Conservation (phyloP, 2,329 filamentous ascomycete genomes). For the Fusarium circinatum region DNA sequence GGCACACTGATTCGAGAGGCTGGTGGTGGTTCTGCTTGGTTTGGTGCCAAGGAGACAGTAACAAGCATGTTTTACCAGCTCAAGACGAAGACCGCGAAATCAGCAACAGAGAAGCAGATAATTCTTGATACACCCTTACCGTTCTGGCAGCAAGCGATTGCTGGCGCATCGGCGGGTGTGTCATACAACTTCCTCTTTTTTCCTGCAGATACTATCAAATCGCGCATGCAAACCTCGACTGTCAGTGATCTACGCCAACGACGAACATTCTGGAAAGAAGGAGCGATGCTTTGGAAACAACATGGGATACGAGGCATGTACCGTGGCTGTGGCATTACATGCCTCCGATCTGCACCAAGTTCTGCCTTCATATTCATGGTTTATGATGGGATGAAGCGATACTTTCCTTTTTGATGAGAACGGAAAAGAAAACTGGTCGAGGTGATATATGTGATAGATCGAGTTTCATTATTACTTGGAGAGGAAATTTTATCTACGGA, state of each 20-base stretch:
- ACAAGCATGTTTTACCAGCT: slow-evolving; percentile 74
- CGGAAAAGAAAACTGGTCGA: neutral
- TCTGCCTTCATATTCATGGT: slow-evolving; percentile 99
- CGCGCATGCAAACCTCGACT: slow-evolving; percentile 91
- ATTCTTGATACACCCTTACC: slow-evolving; percentile 68
- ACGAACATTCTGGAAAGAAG: slow-evolving; percentile 78
- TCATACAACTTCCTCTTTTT: slow-evolving; percentile 98
- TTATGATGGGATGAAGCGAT: slow-evolving; percentile 84
- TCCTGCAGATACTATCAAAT: slow-evolving; percentile 97
- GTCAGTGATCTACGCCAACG: slow-evolving; percentile 65
- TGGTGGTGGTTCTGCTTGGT: slow-evolving; percentile 94
- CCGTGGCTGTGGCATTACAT: slow-evolving; percentile 93
- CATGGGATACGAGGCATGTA: slow-evolving; percentile 89
- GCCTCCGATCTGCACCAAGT: slow-evolving; percentile 86
- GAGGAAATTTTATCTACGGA: slow-evolving; percentile 9
- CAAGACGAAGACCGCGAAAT: slow-evolving; percentile 57
- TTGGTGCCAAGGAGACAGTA: slow-evolving; percentile 87
- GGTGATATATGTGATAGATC: neutral
- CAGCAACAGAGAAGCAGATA: slow-evolving; percentile 53
- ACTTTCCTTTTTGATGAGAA: slow-evolving; percentile 62
- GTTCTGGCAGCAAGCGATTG: slow-evolving; percentile 86
- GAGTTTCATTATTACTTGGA: neutral
- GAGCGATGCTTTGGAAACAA: slow-evolving; percentile 79
- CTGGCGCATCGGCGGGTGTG: slow-evolving; percentile 89
- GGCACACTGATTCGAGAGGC: slow-evolving; percentile 95